Percentiles rank a stretch among this genome's conserved stretches.
phyloP scores from a whole-genome alignment of 495 filamentous ascomycete species.

The Penicillium malachiteum region DNA sequence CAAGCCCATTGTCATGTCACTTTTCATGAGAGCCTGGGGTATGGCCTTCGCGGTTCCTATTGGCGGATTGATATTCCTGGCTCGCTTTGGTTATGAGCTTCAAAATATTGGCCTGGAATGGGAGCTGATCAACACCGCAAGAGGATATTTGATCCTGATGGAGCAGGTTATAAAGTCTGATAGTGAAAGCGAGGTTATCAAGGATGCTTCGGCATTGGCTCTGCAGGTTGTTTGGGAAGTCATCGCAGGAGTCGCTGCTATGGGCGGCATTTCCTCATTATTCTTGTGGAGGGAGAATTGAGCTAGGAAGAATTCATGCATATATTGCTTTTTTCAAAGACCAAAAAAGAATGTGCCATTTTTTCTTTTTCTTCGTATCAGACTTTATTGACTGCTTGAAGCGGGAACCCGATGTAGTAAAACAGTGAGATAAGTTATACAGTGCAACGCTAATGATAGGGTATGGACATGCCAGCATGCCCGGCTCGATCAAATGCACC shows the following conservation, averaged over 20 bases:
- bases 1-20: slow-evolving; percentile 49
- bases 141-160: slow-evolving; percentile 26
- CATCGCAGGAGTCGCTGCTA: slow-evolving; percentile 18
- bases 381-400: too few relatives aligned
- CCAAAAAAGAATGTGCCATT: too few relatives aligned
- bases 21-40: slow-evolving; percentile 59
- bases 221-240: slow-evolving; percentile 28
- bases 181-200: slow-evolving; percentile 16
- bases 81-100: slow-evolving; percentile 27
- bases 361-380: too few relatives aligned
- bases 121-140: slow-evolving; percentile 18
- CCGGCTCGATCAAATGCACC: neutral
- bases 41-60: slow-evolving; percentile 65
- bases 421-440: neutral
- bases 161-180: slow-evolving; percentile 19
- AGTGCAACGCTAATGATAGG: too few relatives aligned
- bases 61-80: slow-evolving; percentile 59
- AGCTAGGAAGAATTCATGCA: neutral
- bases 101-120: slow-evolving; percentile 9
- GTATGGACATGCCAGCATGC: neutral
- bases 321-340: neutral
- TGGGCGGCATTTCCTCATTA: slow-evolving; percentile 26
- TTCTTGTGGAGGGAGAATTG: slow-evolving; percentile 18
- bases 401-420: neutral
- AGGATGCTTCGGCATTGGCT: slow-evolving; percentile 15